Percentiles rank a stretch among this genome's conserved stretches.
phyloP scores from a whole-genome alignment of 1,284 basidiomycete species.

The Ceratobasidium sp. region DNA sequence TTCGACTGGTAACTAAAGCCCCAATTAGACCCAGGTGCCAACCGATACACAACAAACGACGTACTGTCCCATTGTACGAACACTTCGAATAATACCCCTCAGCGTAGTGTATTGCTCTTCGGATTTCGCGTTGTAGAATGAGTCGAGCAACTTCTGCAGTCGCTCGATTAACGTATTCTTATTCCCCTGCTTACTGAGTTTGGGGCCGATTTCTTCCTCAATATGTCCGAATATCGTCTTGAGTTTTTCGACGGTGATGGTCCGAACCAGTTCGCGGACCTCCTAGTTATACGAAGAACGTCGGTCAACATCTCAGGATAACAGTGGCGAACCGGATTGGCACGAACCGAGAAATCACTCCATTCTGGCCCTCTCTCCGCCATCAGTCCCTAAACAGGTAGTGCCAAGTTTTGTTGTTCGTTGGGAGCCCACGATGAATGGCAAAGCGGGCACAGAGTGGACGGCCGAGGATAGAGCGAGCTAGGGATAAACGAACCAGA shows the following conservation, averaged over 20 bases:
- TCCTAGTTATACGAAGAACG: conserved; percentile 56
- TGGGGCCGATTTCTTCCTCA: conserved; percentile 78
- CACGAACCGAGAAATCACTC: conserved; percentile 58
- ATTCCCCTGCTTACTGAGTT: conserved; percentile 79
- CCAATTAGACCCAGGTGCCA: neutral
- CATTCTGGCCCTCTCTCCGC: conserved; percentile 50
- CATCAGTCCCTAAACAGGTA: conserved; percentile 7
- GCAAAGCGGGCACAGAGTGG: neutral
- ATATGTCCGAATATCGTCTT: conserved; percentile 79
- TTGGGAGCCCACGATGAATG: too few relatives aligned
- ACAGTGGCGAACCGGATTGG: conserved; percentile 31
- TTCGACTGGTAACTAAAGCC: conserved; percentile 26
- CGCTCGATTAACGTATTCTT: conserved; percentile 86
- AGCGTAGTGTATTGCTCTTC: conserved; percentile 31
- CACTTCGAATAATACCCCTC: conserved; percentile 27
- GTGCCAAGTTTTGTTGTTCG: neutral
- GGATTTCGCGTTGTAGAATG: neutral
- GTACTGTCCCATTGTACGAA: conserved; percentile 37
- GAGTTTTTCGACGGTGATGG: conserved; percentile 81
- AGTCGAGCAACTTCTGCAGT: conserved; percentile 42
- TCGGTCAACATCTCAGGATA: neutral
- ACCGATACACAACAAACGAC: neutral
- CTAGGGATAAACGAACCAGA: neutral
- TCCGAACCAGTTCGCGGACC: conserved; percentile 64
- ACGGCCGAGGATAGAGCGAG: neutral